Percentiles rank a stretch among this genome's conserved stretches.
phyloP scores from a whole-genome alignment of 2,329 filamentous ascomycete species.

The Calycina herbarum region DNA sequence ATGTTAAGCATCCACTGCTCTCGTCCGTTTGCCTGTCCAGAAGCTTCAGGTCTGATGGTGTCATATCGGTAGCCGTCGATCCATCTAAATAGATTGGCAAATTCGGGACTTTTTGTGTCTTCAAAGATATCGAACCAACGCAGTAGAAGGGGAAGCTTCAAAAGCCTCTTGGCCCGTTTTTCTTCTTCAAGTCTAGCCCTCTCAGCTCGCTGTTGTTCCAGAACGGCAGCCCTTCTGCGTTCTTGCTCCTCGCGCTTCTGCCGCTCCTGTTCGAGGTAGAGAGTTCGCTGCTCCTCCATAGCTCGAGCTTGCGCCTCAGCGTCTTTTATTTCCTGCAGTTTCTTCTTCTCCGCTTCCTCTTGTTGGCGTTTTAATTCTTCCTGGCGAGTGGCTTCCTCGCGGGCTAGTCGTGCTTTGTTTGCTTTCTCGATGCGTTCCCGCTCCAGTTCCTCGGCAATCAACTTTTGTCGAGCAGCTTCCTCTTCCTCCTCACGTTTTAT shows the following conservation, averaged over 20 bases:
- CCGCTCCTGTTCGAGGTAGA: conserved; percentile 38
- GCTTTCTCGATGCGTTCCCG: conserved; percentile 30
- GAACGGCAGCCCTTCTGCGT: conserved; percentile 31
- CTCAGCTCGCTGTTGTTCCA: conserved; percentile 50
- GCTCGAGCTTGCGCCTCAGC: conserved; percentile 29
- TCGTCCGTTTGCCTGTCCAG: conserved; percentile 55
- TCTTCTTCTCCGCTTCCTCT: conserved; percentile 34
- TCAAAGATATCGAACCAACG: conserved; percentile 58
- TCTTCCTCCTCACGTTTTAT: conserved; percentile 23
- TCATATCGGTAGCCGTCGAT: conserved; percentile 65
- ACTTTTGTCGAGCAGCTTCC: conserved; percentile 14
- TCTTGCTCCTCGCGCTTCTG: conserved; percentile 42
- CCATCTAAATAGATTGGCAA: conserved; percentile 55
- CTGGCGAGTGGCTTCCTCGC: conserved; percentile 34
- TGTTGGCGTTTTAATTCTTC: conserved; percentile 39
- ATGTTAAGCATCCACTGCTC: conserved; percentile 68
- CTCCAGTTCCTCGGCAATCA: conserved; percentile 25
- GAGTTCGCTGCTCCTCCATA: conserved; percentile 39
- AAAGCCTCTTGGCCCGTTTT: conserved; percentile 54
- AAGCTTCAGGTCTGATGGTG: conserved; percentile 56
- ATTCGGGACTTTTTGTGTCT: conserved; percentile 50
- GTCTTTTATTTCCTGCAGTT: conserved; percentile 32
- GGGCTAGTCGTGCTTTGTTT: conserved; percentile 28
- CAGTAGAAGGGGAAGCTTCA: conserved; percentile 59
- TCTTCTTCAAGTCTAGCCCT: conserved; percentile 50